Evolutionary conservation across 106 monocot genomes (phyloP), one percentile per base, ranked within the genome.

Genomic region (Platanthera guangdongensis): DNA sequence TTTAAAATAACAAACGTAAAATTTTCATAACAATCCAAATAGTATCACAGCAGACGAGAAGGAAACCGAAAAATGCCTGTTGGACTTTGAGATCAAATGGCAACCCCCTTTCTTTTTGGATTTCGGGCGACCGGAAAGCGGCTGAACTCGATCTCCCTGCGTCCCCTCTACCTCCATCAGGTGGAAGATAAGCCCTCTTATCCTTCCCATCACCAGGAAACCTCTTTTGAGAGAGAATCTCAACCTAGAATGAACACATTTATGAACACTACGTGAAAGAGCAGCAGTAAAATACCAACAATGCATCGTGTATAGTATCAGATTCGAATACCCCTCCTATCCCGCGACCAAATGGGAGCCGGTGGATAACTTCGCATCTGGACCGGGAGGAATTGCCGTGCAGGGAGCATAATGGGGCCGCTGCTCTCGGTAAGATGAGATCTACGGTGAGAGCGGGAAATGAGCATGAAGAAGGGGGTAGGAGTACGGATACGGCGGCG

Each of bases 41-140:
- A 32, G 5, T 72, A 46, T 28, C 18, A 52, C 25, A 62, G 15
- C 8, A 19, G 11, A 71, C 2, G 76, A 57, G 21, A 11, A 6
- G 48, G 18, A 57, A 53, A 16, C 51, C 19, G 30, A 72, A 73
- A 39, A 8, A 73, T 79, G 53, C 90, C 84, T 86, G 86, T 51
- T 84, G 85, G 14, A 91, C 91, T 50, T 84, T 85, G 50, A 85
- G 76, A 79, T 92, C 89, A 74, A 79, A 87, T 18, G 79, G 74
- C 22, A 74, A 71, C 3, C 81, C 87, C 73, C 76, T 89, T 45
- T 89, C 89, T 78, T 82, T 91, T 80, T 86, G 88, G 77, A 84
- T 79, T 70, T 83, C 90, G 32, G 72, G 51, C 3, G 91, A 86
- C 83, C 79, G 87, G 68, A 90, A 79, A 73, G 73, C 86, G 14